Base-by-base conservation (phyloP, 2,329 filamentous ascomycete genomes). In the Arthrinium phaeospermum region DNA sequence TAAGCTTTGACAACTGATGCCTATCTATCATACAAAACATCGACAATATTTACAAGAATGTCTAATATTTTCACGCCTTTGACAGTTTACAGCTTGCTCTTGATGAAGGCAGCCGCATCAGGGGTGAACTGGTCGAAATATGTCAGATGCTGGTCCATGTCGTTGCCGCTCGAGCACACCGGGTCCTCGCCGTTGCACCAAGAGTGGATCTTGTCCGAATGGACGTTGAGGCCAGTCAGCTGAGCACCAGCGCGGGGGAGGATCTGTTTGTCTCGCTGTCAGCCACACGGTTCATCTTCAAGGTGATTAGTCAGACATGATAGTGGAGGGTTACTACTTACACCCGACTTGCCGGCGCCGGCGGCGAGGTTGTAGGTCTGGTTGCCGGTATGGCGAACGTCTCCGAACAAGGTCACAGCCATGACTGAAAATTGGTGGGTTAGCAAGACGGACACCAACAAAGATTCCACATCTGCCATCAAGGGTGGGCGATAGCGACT, bases 221-320 rank as follows among this genome's bases (percentile, higher is more conserved):
- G 14, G 27, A 69, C 45, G 67, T 69, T 69, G 16, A 69, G 30
- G 1, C 45, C 67, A 1, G 34, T 44, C 27, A 69, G 16, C 24
- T 46, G 45, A 14, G 67, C 27, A 12, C 67, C 67, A 5, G 6
- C 6, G 3, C 67, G 67, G 10, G 67, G 67, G 3, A 49, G 47
- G 13, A 69, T 69, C 67, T 69, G 45, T 12, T 41, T 64, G 8
- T 10, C 37, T 5, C 30, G 12, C 22, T 41, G 57, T 78, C 78
- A 34, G 75, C 73, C 0, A 80, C 75, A 68, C 79, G 77, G 2
- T 72, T 75, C 7, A 57, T 34, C 12, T 16, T 41, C 19, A 6
- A 45, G 37, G 22, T 30, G 34, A 1, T 46, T 22, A 4, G 1
- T 3, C 0, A n/a, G 3, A 22, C 8, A 47, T 49, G 22, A 14